phyloP scores from a whole-genome alignment of 345 rosid species.

The Murraya koenigii region DNA sequence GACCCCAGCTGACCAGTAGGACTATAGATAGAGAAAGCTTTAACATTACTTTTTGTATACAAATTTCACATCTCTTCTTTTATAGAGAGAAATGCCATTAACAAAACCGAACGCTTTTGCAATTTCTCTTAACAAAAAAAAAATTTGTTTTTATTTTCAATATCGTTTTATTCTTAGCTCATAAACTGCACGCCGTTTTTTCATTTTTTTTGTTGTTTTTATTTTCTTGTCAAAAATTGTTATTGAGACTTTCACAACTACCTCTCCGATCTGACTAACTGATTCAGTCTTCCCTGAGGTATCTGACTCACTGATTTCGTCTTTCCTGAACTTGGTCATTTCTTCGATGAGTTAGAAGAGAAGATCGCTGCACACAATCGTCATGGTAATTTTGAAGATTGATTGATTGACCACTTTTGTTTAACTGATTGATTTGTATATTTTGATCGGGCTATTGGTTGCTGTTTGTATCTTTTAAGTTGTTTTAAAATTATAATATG shows the following conservation, averaged over 20 bases:
- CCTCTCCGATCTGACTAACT: slow-evolving; percentile 30
- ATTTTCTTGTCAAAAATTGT: background rate
- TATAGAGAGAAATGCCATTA: slow-evolving; percentile 6
- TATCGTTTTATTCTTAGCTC: background rate
- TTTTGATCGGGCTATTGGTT: background rate
- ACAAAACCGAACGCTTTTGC: background rate
- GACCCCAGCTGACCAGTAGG: slow-evolving; percentile 43
- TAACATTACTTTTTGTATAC: slow-evolving; percentile 8
- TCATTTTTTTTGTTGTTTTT: background rate
- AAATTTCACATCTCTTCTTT: slow-evolving; percentile 9
- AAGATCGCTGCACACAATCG: slow-evolving; percentile 18
- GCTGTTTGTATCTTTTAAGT: background rate
- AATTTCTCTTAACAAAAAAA: background rate
- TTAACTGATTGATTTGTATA: background rate
- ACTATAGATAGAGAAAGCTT: slow-evolving; percentile 10
- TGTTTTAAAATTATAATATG: background rate
- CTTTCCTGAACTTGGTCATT: background rate
- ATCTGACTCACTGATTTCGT: slow-evolving; percentile 16
- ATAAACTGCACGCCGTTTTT: background rate
- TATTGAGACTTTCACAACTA: slow-evolving; percentile 1
- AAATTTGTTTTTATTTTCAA: background rate
- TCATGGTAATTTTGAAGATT: slow-evolving; percentile 36
- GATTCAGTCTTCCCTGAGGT: background rate
- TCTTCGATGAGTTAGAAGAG: slow-evolving; percentile 31
- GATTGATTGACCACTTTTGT: background rate